Conservation (phyloP, 495 filamentous ascomycete species). For the Penicillium subrubescens region DNA sequence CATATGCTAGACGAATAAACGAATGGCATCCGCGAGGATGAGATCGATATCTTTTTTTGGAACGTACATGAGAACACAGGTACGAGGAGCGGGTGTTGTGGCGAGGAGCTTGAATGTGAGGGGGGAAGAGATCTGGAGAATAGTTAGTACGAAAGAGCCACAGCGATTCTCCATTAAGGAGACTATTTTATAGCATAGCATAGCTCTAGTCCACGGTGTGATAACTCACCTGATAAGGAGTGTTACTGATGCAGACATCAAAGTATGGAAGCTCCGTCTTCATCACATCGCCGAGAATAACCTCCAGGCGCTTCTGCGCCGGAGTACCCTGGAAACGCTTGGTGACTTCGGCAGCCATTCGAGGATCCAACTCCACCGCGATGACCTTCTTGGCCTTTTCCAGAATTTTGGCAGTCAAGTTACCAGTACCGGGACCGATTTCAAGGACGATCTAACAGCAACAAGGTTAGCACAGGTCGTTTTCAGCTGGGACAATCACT, state of each 20-base stretch:
- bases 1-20: background rate
- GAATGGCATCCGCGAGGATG: background rate
- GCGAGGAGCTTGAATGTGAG: constrained; percentile 88
- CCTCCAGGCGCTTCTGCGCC: constrained; percentile 74
- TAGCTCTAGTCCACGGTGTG: background rate
- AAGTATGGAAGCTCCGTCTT: constrained; percentile 86
- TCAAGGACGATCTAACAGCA: constrained; percentile 61
- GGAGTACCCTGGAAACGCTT: constrained; percentile 90
- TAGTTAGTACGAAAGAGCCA: background rate
- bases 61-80: constrained; percentile 79
- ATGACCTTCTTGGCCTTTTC: constrained; percentile 85
- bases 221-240: constrained; percentile 71
- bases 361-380: constrained; percentile 90
- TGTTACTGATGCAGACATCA: constrained; percentile 92
- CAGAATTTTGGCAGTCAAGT: constrained; percentile 85
- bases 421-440: constrained; percentile 80
- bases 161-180: background rate
- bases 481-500: background rate
- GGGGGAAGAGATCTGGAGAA: constrained; percentile 78
- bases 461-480: constrained; percentile 5
- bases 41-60: constrained; percentile 23
- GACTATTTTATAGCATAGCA: background rate
- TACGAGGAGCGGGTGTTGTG: constrained; percentile 71
- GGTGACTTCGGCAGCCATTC: constrained; percentile 95
- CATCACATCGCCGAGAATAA: constrained; percentile 90